Evolutionary conservation across 2,329 filamentous ascomycete species (phyloP).

Genomic region (Aspergillus terreus): DNA sequence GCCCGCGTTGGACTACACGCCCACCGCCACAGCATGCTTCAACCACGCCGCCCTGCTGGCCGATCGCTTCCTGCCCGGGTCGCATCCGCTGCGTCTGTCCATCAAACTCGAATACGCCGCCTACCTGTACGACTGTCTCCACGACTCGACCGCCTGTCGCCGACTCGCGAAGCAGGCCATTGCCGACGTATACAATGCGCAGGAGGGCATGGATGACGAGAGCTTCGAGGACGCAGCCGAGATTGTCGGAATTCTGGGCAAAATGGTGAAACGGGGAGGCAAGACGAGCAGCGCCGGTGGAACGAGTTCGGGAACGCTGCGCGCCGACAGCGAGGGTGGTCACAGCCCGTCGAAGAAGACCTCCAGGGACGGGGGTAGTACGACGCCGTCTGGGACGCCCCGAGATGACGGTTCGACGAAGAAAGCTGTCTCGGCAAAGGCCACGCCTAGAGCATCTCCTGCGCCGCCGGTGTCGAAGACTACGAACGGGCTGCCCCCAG

Average conservation of each 20-base stretch:
- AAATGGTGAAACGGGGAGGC: conserved; percentile 76
- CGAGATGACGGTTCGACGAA: conserved; percentile 24
- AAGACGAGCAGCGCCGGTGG: conserved; percentile 35
- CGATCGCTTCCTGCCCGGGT: conserved; percentile 73
- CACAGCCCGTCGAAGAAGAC: conserved; percentile 20
- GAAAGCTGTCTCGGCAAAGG: conserved; percentile 5
- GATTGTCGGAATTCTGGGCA: conserved; percentile 78
- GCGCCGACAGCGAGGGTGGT: conserved; percentile 26
- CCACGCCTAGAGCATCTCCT: conserved; percentile 1
- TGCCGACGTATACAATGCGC: conserved; percentile 83
- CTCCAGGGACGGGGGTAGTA: background rate
- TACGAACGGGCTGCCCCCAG: conserved; percentile 14
- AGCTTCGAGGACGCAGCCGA: conserved; percentile 91
- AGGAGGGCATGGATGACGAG: conserved; percentile 90
- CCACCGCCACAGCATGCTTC: conserved; percentile 77
- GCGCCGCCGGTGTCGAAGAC: background rate
- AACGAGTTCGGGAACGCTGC: conserved; percentile 28
- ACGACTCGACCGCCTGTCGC: conserved; percentile 73
- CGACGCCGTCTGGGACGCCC: conserved; percentile 14
- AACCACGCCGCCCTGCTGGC: conserved; percentile 71
- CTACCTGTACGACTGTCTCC: conserved; percentile 88
- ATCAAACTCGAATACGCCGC: conserved; percentile 90
- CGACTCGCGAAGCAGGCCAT: conserved; percentile 78
- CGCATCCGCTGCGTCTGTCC: conserved; percentile 82
- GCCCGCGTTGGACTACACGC: conserved; percentile 75